Conservation (phyloP, 2,329 filamentous ascomycete genomes). For the Fusarium sp. region DNA sequence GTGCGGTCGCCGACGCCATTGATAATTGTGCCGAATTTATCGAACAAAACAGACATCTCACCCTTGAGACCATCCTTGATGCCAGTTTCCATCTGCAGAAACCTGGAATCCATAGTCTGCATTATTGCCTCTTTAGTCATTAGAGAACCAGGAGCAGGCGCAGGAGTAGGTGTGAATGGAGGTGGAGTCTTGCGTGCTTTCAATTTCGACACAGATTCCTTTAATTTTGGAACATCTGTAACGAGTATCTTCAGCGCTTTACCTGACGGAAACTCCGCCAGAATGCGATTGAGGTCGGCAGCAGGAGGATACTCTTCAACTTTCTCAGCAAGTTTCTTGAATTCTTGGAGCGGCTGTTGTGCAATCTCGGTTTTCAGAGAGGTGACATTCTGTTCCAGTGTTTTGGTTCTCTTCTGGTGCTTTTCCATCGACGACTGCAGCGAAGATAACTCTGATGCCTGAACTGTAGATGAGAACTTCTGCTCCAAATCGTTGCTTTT, state of each 20-base stretch:
- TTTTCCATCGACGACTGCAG: background rate
- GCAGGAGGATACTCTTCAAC: constrained; percentile 16
- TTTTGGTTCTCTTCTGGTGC: constrained; percentile 11
- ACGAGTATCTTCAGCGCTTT: constrained; percentile 15
- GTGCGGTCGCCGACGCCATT: constrained; percentile 36
- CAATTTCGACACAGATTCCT: constrained; percentile 1
- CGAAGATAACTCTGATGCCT: constrained; percentile 7
- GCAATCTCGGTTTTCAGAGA: constrained; percentile 1
- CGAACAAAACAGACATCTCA: constrained; percentile 16
- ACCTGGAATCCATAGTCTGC: constrained; percentile 17
- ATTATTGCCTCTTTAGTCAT: constrained; percentile 23
- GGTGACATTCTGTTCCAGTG: constrained; percentile 9
- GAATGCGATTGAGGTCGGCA: constrained; percentile 3
- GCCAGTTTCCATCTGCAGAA: constrained; percentile 17
- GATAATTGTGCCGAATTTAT: constrained; percentile 35
- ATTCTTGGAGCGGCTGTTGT: constrained; percentile 6
- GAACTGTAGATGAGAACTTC: background rate
- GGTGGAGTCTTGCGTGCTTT: constrained; percentile 1
- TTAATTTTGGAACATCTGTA: constrained; percentile 13
- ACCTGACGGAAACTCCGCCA: constrained; percentile 20
- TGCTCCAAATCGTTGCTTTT: constrained; percentile 7
- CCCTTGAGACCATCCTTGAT: constrained; percentile 24
- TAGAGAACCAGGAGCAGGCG: background rate
- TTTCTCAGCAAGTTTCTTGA: constrained; percentile 4
- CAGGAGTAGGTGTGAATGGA: background rate